A percentile compares a stretch with the other conserved stretches of the same genome.
These are phyloP conservation scores for Gnomoniopsis smithogilvyi DNA, from an alignment of 2,329 filamentous ascomycete genomes.

Conservation along the genomic window DNA sequence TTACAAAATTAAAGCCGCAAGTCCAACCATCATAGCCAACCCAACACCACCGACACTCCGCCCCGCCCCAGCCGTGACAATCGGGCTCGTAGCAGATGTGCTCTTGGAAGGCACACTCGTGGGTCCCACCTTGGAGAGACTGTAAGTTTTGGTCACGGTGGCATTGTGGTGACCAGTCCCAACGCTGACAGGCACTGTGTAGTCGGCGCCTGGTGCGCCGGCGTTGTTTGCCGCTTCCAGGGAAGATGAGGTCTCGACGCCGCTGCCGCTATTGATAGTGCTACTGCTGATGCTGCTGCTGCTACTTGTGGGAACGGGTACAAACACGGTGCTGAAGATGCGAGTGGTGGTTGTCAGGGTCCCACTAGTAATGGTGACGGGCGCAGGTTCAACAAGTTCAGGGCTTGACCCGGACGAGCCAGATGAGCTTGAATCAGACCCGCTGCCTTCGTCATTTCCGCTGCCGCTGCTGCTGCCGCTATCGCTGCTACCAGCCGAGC, in stretches of 20 bases:
- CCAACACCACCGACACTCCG: background rate
- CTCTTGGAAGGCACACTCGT: constrained; percentile 1
- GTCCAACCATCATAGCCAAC: background rate
- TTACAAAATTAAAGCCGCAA: constrained; percentile 14
- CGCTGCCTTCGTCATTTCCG: background rate
- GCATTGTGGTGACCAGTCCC: background rate
- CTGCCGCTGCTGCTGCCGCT: background rate
- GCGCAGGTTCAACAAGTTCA: background rate
- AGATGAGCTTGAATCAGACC: background rate
- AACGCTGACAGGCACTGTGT: background rate
- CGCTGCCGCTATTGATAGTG: constrained; percentile 7
- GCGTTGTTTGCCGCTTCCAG: constrained; percentile 11
- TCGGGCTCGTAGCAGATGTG: background rate
- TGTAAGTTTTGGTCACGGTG: constrained; percentile 10
- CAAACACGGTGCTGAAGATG: background rate
- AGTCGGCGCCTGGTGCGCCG: constrained; percentile 12
- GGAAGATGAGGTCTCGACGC: background rate
- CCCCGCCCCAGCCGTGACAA: constrained; percentile 13
- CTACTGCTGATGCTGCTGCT: constrained; percentile 12
- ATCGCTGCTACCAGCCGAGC: background rate
- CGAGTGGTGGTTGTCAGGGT: background rate
- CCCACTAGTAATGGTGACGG: background rate
- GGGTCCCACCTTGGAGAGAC: constrained; percentile 10
- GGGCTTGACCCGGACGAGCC: background rate
- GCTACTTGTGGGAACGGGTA: background rate